These are phyloP conservation scores for Mycena venus DNA, from an alignment of 768 basidiomycete genomes.

Conservation along the genomic window DNA sequence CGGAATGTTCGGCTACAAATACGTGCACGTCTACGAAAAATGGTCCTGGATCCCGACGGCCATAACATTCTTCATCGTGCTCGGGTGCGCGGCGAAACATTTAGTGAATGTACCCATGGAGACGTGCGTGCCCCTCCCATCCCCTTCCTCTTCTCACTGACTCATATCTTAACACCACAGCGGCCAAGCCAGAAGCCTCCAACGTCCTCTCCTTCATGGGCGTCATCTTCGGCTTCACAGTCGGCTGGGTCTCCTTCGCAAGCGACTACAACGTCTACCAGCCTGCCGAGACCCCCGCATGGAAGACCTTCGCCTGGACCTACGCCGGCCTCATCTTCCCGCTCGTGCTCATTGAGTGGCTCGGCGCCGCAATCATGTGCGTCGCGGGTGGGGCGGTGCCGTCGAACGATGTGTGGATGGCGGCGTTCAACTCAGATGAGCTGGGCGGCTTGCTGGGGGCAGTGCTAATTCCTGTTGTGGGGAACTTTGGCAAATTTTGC, in stretches of 20 bases:
- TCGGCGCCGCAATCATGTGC: constrained; percentile 59
- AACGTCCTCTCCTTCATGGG: constrained; percentile 53
- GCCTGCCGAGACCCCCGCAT: constrained; percentile 46
- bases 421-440: constrained; percentile 48
- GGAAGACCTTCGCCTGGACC: constrained; percentile 56
- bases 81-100: constrained; percentile 63
- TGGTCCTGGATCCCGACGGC: constrained; percentile 57
- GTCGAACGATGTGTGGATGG: constrained; percentile 50
- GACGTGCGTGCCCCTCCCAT: constrained; percentile 15
- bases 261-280: constrained; percentile 59
- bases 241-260: constrained; percentile 58
- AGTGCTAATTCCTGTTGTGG: constrained; percentile 61
- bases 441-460: constrained; percentile 63
- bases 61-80: constrained; percentile 51
- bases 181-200: constrained; percentile 49
- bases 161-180: constrained; percentile 1
- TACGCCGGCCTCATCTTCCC: constrained; percentile 41
- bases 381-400: constrained; percentile 46
- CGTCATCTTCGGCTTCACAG: constrained; percentile 62
- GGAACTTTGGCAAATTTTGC: constrained; percentile 70
- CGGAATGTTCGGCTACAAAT: constrained; percentile 56
- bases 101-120: constrained; percentile 43
- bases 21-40: constrained; percentile 57
- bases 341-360: constrained; percentile 56
- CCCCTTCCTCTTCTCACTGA: no score